A percentile compares a stretch with the other conserved stretches of the same genome.
Conservation (phyloP, 1,139 yeast genomes). For the Scheffersomyces stambukii region DNA sequence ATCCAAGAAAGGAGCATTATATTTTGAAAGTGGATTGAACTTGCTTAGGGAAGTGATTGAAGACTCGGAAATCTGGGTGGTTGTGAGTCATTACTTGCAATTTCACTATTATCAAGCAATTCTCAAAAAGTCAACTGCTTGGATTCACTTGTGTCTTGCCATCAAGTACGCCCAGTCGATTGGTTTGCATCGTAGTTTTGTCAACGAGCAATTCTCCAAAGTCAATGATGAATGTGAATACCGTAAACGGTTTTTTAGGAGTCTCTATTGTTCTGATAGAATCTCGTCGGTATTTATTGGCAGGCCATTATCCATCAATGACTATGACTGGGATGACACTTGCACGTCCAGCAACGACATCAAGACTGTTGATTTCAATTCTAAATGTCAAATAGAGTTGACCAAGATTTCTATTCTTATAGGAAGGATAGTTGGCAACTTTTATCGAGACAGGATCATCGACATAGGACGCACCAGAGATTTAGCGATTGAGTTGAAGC, state of each 20-base stretch:
- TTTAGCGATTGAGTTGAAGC: slow-evolving; percentile 36
- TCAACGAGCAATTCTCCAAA: slow-evolving; percentile 16
- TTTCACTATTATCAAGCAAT: slow-evolving; percentile 35
- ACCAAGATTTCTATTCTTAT: slow-evolving; percentile 16
- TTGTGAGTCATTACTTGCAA: slow-evolving; percentile 35
- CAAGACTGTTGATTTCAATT: slow-evolving; percentile 9
- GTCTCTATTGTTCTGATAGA: slow-evolving; percentile 38
- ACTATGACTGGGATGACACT: slow-evolving; percentile 40
- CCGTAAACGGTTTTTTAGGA: slow-evolving; percentile 38
- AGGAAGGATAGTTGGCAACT: slow-evolving; percentile 28
- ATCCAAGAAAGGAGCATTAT: slow-evolving; percentile 16
- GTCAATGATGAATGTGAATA: slow-evolving; percentile 10
- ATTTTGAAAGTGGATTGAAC: slow-evolving; percentile 29
- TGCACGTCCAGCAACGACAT: slow-evolving; percentile 3
- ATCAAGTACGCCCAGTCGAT: slow-evolving; percentile 23
- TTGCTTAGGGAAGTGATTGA: slow-evolving; percentile 26
- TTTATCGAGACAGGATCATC: slow-evolving; percentile 30
- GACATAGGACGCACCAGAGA: slow-evolving; percentile 30
- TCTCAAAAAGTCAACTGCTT: slow-evolving; percentile 38
- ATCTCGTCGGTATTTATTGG: slow-evolving; percentile 37
- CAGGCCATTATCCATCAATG: slow-evolving; percentile 35
- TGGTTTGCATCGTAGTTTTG: slow-evolving; percentile 21
- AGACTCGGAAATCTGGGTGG: slow-evolving; percentile 40
- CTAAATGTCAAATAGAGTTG: slow-evolving; percentile 14
- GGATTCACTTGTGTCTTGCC: slow-evolving; percentile 29